These are phyloP conservation scores for Leccinum ochraceum DNA, from an alignment of 768 basidiomycete genomes.

Conservation along the genomic window DNA sequence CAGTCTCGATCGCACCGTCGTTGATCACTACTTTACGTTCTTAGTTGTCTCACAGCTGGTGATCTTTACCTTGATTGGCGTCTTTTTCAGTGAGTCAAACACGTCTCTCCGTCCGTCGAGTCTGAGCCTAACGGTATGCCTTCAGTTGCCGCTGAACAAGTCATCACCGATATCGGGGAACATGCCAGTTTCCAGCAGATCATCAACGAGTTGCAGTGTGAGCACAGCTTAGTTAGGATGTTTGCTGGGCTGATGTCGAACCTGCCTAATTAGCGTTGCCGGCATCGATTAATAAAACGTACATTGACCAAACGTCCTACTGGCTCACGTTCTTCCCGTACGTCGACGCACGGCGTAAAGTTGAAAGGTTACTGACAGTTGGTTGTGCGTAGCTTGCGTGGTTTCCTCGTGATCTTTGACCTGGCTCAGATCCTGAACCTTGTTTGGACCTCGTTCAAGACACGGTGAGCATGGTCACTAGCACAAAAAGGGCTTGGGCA, in stretches of 20 bases:
- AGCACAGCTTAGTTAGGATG: conserved; percentile 1
- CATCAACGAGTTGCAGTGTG: conserved; percentile 47
- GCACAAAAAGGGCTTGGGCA: not conserved
- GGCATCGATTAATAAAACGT: conserved; percentile 75
- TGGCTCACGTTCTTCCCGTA: conserved; percentile 96
- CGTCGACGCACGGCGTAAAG: conserved; percentile 28
- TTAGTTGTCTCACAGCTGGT: conserved; percentile 91
- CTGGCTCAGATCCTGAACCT: conserved; percentile 94
- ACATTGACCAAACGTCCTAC: conserved; percentile 88
- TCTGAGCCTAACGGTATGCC: not conserved
- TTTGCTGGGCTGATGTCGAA: not conserved
- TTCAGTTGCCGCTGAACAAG: conserved; percentile 37
- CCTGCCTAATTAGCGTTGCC: conserved; percentile 63
- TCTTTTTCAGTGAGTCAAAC: conserved; percentile 71
- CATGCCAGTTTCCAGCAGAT: conserved; percentile 49
- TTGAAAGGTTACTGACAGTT: conserved; percentile 6
- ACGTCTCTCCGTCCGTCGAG: not conserved
- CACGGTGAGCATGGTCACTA: conserved; percentile 48
- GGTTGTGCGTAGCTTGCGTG: conserved; percentile 64
- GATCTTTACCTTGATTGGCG: conserved; percentile 92
- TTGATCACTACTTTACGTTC: conserved; percentile 93
- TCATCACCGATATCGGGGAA: conserved; percentile 49
- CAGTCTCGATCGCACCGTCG: conserved; percentile 86
- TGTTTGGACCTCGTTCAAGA: conserved; percentile 81
- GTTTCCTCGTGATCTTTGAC: conserved; percentile 93